Conservation (phyloP, 2,329 filamentous ascomycete species). For the Aureobasidium sp. region DNA sequence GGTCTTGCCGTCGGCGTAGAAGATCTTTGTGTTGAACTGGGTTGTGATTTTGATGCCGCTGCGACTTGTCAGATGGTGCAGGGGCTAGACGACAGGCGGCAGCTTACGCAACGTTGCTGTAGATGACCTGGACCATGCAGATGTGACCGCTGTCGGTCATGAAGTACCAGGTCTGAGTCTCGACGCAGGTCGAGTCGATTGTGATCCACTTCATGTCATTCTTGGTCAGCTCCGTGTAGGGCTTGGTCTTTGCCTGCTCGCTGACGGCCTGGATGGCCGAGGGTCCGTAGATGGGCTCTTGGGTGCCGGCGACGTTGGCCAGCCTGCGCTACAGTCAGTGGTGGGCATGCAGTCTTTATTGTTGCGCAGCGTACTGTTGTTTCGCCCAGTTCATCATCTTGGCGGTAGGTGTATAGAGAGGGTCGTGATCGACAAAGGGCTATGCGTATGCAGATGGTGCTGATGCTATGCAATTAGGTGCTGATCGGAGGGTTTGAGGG, state of each 20-base stretch:
- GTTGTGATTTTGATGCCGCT: constrained; percentile 84
- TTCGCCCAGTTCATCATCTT: constrained; percentile 93
- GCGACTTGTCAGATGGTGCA: constrained; percentile 20
- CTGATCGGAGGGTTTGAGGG: not conserved
- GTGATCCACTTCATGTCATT: constrained; percentile 77
- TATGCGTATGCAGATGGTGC: not conserved
- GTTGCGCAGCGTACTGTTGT: constrained; percentile 60
- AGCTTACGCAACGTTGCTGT: constrained; percentile 89
- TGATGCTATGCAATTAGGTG: not conserved
- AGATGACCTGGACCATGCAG: constrained; percentile 83
- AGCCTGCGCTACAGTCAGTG: constrained; percentile 32
- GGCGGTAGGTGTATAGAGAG: constrained; percentile 17
- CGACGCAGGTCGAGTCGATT: constrained; percentile 79
- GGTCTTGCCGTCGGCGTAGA: constrained; percentile 62
- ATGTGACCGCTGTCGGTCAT: constrained; percentile 69
- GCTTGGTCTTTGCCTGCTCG: constrained; percentile 67
- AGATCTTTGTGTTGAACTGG: constrained; percentile 93
- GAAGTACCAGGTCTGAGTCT: constrained; percentile 93
- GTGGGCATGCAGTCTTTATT: constrained; percentile 1
- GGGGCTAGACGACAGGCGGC: constrained; percentile 18
- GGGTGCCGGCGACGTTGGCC: constrained; percentile 81
- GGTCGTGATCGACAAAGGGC: not conserved
- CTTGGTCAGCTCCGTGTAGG: constrained; percentile 72
- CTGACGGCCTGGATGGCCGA: constrained; percentile 80
- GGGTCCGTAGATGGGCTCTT: constrained; percentile 92